Percentiles rank a stretch among this genome's conserved stretches.
These are phyloP conservation scores for Pyrus betulifolia DNA, from an alignment of 306 rosid genomes.

Conservation along the genomic window DNA sequence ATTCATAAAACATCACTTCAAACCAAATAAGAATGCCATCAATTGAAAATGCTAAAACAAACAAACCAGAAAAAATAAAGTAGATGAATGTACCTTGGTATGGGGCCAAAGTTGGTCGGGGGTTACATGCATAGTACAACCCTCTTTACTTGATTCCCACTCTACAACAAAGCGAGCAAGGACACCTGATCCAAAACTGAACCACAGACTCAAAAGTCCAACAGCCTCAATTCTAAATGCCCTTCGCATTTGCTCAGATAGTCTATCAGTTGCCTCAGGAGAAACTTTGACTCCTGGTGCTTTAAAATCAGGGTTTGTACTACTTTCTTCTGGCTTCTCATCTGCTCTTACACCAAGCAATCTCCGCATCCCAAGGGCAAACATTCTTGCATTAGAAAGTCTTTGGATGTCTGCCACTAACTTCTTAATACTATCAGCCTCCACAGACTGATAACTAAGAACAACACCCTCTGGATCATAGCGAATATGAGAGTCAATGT, in stretches of 20 bases:
- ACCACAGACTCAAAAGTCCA: constrained; percentile 96
- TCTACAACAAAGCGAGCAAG: constrained; percentile 98
- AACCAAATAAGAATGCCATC: background rate
- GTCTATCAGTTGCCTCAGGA: constrained; percentile 61
- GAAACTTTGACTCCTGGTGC: constrained; percentile 48
- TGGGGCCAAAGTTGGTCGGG: constrained; percentile 99
- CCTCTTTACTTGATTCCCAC: constrained; percentile 97
- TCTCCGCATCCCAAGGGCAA: constrained; percentile 90
- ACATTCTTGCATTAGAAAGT: constrained; percentile 93
- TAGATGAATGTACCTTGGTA: constrained; percentile 61
- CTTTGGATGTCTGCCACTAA: constrained; percentile 87
- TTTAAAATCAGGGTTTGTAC: constrained; percentile 49
- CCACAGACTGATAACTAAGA: constrained; percentile 86
- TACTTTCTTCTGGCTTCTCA: constrained; percentile 72
- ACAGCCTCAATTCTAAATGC: constrained; percentile 96
- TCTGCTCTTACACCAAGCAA: constrained; percentile 80
- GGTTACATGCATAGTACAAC: constrained; percentile 98
- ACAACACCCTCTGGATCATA: constrained; percentile 98
- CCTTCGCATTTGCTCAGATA: constrained; percentile 86
- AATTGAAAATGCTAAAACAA: background rate
- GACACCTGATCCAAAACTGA: constrained; percentile 90
- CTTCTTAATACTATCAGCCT: constrained; percentile 82
- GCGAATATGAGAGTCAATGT: constrained; percentile 89
- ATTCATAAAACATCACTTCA: background rate
- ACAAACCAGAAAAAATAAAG: constrained; percentile 8